These are phyloP conservation scores for Moesziomyces globuligerus DNA, from an alignment of 1,284 basidiomycete species.

Conservation along the genomic window DNA sequence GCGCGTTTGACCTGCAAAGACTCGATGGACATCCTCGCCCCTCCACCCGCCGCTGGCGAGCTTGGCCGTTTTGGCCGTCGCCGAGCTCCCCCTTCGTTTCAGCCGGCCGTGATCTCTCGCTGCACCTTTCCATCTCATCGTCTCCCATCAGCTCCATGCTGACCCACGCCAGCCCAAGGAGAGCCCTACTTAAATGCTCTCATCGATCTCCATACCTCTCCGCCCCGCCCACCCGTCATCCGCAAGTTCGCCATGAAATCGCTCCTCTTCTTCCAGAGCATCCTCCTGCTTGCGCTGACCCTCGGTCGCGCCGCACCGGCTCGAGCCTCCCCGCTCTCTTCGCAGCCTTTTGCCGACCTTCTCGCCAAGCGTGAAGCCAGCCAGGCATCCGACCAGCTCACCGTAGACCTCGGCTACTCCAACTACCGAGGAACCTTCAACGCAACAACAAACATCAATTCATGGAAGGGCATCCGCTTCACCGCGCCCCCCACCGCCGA, in stretches of 20 bases:
- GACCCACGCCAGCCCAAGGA: too few species aligned
- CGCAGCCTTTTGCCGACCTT: conserved; percentile 26
- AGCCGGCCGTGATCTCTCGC: too few species aligned
- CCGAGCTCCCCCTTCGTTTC: too few species aligned
- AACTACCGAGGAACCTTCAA: conserved; percentile 26
- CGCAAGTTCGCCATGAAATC: conserved; percentile 1
- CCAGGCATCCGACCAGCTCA: conserved; percentile 10
- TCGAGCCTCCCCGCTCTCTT: conserved; percentile 14
- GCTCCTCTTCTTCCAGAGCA: conserved; percentile 6
- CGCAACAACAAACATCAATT: conserved; percentile 16
- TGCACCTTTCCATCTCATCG: too few species aligned
- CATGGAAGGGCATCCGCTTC: conserved; percentile 47
- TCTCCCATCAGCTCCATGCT: too few species aligned
- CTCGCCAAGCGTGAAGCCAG: conserved; percentile 8
- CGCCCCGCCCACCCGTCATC: background rate
- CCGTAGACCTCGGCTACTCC: conserved; percentile 34
- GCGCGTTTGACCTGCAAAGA: too few species aligned
- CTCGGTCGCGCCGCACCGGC: background rate
- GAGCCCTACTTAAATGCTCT: too few species aligned
- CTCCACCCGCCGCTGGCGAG: too few species aligned
- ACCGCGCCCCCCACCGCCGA: conserved; percentile 23
- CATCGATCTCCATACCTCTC: background rate
- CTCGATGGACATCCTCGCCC: too few species aligned
- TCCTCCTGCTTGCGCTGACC: conserved; percentile 11
- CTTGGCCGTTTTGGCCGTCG: too few species aligned